Evolutionary conservation across 164 flowering plant species (phyloP).

Genomic region (Brasenia schreberi): DNA sequence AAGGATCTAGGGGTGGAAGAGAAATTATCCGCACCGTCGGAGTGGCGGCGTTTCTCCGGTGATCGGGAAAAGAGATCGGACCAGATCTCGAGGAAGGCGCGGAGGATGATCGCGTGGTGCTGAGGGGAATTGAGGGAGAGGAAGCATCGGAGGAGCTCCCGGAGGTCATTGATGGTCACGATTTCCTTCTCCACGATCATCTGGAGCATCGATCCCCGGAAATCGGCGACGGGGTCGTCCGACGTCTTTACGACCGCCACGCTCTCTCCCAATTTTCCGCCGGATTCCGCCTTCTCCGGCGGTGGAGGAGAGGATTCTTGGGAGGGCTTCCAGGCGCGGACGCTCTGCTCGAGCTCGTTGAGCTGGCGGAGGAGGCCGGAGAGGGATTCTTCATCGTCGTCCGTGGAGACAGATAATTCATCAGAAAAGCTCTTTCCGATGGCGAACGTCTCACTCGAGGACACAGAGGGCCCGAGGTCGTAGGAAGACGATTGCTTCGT

Average conservation of each 20-base stretch:
- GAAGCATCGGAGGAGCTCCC: conserved; percentile 7
- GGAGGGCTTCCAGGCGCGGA: background rate
- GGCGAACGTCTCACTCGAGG: background rate
- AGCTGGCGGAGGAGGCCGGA: conserved; percentile 13
- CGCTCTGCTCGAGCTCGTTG: conserved; percentile 11
- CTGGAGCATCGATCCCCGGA: conserved; percentile 12
- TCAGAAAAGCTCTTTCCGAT: background rate
- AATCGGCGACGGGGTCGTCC: conserved; percentile 11
- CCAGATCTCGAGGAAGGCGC: conserved; percentile 15
- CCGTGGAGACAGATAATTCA: background rate
- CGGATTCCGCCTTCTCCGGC: conserved; percentile 1
- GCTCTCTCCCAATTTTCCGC: conserved; percentile 7
- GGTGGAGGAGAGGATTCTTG: background rate
- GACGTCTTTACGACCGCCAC: conserved; percentile 13
- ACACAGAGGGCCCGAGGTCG: background rate
- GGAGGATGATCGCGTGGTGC: conserved; percentile 10
- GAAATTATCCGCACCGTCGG: background rate
- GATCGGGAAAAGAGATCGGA: conserved; percentile 3
- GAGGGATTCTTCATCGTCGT: conserved; percentile 2
- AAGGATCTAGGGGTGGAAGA: background rate
- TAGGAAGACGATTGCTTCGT: background rate
- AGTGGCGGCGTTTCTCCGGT: background rate
- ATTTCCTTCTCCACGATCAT: conserved; percentile 17
- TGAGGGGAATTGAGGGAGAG: conserved; percentile 9
- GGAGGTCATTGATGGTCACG: conserved; percentile 6